phyloP scores from a whole-genome alignment of 306 rosid genomes.

The Arachis hypogaea region DNA sequence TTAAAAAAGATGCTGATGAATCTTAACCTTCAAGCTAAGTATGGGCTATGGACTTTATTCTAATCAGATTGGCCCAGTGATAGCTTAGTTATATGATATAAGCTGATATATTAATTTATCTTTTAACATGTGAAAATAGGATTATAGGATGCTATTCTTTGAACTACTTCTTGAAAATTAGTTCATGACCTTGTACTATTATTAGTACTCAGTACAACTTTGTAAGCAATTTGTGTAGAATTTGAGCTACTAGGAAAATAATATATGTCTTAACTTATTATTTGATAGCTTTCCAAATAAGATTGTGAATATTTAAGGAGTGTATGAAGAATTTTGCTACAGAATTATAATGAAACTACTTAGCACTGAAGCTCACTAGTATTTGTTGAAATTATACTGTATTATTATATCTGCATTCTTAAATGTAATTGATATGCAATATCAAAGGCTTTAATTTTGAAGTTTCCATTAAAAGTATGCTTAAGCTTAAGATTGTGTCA shows the following conservation, averaged over 20 bases:
- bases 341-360: background rate
- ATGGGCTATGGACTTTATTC: background rate
- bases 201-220: background rate
- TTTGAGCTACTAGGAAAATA: background rate
- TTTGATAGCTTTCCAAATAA: background rate
- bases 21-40: conserved; percentile 4
- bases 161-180: background rate
- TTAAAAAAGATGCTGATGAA: background rate
- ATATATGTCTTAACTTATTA: background rate
- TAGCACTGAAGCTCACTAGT: background rate
- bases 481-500: background rate
- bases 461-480: background rate
- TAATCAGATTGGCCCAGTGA: background rate
- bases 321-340: background rate
- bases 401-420: background rate
- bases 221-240: background rate
- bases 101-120: conserved; percentile 14
- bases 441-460: background rate
- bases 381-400: background rate
- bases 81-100: conserved; percentile 2
- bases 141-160: background rate
- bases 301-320: background rate
- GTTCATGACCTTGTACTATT: background rate
- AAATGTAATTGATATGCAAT: background rate
- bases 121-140: background rate